These are phyloP conservation scores for Penicillium sp. DNA, from an alignment of 2,329 filamentous ascomycete genomes.

Conservation along the genomic window DNA sequence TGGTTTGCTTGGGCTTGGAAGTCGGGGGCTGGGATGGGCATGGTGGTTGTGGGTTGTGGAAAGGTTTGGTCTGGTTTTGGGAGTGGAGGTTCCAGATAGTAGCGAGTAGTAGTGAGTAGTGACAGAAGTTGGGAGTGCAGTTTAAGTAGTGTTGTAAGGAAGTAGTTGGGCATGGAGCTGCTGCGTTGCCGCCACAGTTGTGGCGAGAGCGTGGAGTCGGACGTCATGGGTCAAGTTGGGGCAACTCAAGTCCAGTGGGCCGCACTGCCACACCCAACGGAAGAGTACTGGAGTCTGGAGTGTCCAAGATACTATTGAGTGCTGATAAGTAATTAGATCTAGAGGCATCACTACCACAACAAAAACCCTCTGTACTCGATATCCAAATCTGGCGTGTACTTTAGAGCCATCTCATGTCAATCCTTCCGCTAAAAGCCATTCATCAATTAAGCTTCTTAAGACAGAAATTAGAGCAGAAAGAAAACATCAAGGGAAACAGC, in stretches of 20 bases:
- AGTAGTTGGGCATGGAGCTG: constrained; percentile 9
- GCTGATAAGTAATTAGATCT: no score
- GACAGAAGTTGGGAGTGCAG: not conserved
- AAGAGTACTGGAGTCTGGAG: not conserved
- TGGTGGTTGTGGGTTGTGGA: constrained; percentile 10
- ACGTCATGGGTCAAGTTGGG: constrained; percentile 11
- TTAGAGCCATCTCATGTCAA: not conserved
- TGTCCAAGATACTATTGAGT: not conserved
- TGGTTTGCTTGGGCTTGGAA: constrained; percentile 25
- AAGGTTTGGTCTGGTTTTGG: not conserved
- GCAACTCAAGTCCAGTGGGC: not conserved
- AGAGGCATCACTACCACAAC: not conserved
- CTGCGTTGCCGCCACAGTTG: constrained; percentile 13
- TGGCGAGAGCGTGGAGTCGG: constrained; percentile 17
- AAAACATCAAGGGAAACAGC: not conserved
- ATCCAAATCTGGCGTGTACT: not conserved
- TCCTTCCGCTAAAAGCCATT: not conserved
- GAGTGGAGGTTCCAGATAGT: not conserved
- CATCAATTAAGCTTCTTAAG: not conserved
- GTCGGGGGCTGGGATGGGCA: constrained; percentile 33
- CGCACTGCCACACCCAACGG: constrained; percentile 1
- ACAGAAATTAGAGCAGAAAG: not conserved
- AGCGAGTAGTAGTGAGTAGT: not conserved
- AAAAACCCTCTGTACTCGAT: not conserved
- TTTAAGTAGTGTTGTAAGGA: not conserved